Conservation (phyloP, 2,329 filamentous ascomycete species). For the Colletotrichum chrysophilum region DNA sequence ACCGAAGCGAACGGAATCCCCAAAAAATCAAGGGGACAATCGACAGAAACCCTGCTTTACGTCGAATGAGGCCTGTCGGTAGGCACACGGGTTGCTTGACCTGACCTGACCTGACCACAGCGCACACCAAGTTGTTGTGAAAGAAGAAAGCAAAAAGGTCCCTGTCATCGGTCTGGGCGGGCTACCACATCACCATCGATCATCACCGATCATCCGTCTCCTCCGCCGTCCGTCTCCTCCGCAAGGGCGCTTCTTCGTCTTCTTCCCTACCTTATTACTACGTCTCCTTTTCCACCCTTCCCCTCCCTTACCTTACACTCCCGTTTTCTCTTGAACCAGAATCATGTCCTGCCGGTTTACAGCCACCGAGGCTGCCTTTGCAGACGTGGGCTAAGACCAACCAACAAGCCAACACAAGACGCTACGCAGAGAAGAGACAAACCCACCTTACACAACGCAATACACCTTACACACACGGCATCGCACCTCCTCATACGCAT, state of each 20-base stretch:
- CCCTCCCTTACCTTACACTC: neutral
- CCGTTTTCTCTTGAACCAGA: neutral
- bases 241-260: neutral
- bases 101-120: neutral
- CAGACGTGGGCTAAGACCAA: constrained; percentile 17
- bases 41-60: neutral
- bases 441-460: neutral
- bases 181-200: constrained; percentile 13
- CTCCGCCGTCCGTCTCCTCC: constrained; percentile 1
- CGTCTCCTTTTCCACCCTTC: neutral
- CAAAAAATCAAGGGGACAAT: neutral
- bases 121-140: neutral
- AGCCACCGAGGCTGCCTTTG: constrained; percentile 16
- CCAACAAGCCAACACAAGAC: neutral
- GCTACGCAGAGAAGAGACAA: neutral
- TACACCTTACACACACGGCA: neutral
- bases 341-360: constrained; percentile 13
- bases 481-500: neutral
- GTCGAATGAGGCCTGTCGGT: neutral
- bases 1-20: neutral
- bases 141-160: constrained; percentile 12
- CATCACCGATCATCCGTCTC: neutral
- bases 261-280: neutral
- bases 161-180: neutral
- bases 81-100: neutral